These are phyloP conservation scores for Pisolithus marmoratus DNA, from an alignment of 768 basidiomycete species.

Conservation along the genomic window DNA sequence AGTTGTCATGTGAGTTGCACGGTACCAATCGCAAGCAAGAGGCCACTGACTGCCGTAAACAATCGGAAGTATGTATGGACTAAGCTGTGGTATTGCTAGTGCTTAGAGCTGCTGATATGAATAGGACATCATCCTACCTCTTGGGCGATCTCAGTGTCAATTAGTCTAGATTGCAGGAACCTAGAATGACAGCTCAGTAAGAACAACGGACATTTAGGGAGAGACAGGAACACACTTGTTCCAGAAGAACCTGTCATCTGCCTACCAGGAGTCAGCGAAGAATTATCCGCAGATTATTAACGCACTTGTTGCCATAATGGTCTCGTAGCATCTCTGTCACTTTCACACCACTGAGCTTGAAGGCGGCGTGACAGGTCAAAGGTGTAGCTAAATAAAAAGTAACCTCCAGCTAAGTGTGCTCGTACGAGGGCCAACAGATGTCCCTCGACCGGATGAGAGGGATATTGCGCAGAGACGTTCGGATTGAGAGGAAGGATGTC, in stretches of 20 bases:
- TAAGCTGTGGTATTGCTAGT: slow-evolving; percentile 48
- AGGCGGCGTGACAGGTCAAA: slow-evolving; percentile 87
- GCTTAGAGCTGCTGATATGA: slow-evolving; percentile 7
- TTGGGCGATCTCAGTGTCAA: slow-evolving; percentile 49
- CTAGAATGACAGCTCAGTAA: slow-evolving; percentile 19
- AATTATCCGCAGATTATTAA: slow-evolving; percentile 8
- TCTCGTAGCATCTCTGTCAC: slow-evolving; percentile 45
- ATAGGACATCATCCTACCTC: slow-evolving; percentile 48
- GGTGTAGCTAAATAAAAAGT: slow-evolving; percentile 85
- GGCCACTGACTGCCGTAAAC: slow-evolving; percentile 84
- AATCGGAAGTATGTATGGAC: slow-evolving; percentile 85
- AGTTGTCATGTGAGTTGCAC: slow-evolving; percentile 6
- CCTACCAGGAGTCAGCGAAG: slow-evolving; percentile 36
- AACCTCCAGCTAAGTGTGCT: slow-evolving; percentile 74
- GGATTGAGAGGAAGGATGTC: slow-evolving; percentile 84
- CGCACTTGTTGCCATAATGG: slow-evolving; percentile 76
- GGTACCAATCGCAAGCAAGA: background rate
- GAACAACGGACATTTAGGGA: background rate
- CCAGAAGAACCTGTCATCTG: slow-evolving; percentile 98
- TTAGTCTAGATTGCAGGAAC: slow-evolving; percentile 56
- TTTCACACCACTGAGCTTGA: slow-evolving; percentile 70
- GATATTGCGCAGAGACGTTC: slow-evolving; percentile 56
- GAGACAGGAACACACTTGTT: slow-evolving; percentile 53
- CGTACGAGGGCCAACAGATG: slow-evolving; percentile 83
- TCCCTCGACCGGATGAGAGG: slow-evolving; percentile 81